These are phyloP conservation scores for Diaporthe vexans DNA, from an alignment of 2,329 filamentous ascomycete genomes.

Conservation along the genomic window DNA sequence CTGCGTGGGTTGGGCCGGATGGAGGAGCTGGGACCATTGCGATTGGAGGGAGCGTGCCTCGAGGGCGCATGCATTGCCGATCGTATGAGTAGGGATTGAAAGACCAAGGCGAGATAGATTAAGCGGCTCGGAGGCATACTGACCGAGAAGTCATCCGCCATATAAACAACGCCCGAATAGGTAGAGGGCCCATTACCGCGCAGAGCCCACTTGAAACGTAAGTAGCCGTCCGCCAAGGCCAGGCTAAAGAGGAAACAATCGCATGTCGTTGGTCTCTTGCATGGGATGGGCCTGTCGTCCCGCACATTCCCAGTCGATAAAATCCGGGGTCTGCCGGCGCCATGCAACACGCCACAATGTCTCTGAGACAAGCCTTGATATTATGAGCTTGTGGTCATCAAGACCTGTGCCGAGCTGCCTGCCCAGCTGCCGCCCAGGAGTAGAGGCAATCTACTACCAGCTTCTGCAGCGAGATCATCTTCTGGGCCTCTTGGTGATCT, in stretches of 20 bases:
- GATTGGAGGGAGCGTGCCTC: constrained; percentile 26
- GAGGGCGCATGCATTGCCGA: constrained; percentile 27
- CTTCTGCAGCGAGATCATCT: neutral
- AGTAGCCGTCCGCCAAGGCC: constrained; percentile 24
- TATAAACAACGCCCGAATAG: constrained; percentile 35
- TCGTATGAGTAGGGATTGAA: constrained; percentile 14
- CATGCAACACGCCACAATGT: constrained; percentile 28
- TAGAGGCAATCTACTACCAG: neutral
- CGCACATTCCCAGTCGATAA: neutral
- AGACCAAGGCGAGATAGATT: constrained; percentile 35
- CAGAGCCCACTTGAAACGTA: constrained; percentile 36
- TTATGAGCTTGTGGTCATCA: constrained; percentile 20
- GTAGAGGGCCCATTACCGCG: constrained; percentile 15
- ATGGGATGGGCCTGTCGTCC: constrained; percentile 21
- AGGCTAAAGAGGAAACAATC: constrained; percentile 11
- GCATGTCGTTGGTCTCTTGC: constrained; percentile 4
- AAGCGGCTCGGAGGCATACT: constrained; percentile 37
- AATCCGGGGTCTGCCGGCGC: constrained; percentile 31
- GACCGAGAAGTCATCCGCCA: constrained; percentile 39
- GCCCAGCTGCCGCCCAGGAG: constrained; percentile 15
- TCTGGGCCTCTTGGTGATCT: constrained; percentile 14
- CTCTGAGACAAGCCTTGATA: constrained; percentile 22
- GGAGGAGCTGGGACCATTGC: constrained; percentile 14
- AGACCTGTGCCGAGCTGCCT: constrained; percentile 21
- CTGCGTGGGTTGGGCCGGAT: neutral